Evolutionary conservation across 768 basidiomycete genomes (phyloP).

Genomic region (Lyophyllum shimeji): DNA sequence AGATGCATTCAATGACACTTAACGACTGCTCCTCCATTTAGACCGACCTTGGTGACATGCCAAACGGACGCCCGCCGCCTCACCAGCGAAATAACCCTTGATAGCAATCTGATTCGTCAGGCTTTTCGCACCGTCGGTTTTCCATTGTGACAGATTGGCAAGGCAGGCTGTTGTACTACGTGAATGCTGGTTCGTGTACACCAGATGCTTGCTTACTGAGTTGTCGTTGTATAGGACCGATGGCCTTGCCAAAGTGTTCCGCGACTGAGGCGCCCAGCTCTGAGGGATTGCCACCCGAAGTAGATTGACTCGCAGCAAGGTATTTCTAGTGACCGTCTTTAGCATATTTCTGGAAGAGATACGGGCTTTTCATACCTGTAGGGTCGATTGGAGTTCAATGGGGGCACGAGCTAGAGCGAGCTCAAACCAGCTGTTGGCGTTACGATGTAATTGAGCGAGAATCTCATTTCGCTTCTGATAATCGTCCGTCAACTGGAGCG

Average conservation of each 20-base stretch:
- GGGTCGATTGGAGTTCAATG: conserved; percentile 86
- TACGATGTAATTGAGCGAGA: conserved; percentile 67
- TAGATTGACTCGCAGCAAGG: conserved; percentile 70
- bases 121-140: conserved; percentile 78
- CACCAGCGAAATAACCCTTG: conserved; percentile 88
- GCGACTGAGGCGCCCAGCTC: conserved; percentile 93
- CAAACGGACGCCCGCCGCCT: conserved; percentile 77
- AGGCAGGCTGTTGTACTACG: conserved; percentile 45
- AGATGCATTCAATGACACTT: background rate
- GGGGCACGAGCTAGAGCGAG: conserved; percentile 86
- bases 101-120: conserved; percentile 85
- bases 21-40: too few species aligned
- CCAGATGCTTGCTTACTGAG: conserved; percentile 49
- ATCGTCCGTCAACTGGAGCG: conserved; percentile 80
- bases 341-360: background rate
- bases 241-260: conserved; percentile 78
- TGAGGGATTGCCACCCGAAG: conserved; percentile 68
- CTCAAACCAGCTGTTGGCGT: conserved; percentile 83
- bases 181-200: background rate
- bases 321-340: conserved; percentile 64
- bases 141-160: conserved; percentile 56
- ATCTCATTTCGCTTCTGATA: conserved; percentile 86
- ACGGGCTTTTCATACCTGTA: conserved; percentile 61
- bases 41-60: conserved; percentile 63
- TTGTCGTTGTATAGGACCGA: conserved; percentile 75